Evolutionary conservation across 1,284 basidiomycete species (phyloP).

Genomic region (Trichosporon sp.): DNA sequence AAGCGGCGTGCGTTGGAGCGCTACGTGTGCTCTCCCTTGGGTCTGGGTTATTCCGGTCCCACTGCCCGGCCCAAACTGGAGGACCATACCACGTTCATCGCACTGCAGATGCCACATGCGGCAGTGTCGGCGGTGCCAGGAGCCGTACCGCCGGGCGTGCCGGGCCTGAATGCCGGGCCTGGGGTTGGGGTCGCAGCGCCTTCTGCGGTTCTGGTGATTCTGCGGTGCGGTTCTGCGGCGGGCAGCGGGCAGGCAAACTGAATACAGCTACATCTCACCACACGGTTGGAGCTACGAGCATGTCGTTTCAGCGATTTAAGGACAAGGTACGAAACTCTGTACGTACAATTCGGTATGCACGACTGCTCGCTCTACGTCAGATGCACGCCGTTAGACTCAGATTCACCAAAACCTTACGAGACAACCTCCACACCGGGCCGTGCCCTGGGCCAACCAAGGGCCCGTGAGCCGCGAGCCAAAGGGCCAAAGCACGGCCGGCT

Average conservation of each 20-base stretch:
- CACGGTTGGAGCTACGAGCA: background rate
- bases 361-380: background rate
- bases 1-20: background rate
- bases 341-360: background rate
- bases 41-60: background rate
- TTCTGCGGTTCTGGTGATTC: background rate
- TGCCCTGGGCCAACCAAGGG: no score
- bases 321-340: background rate
- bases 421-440: background rate
- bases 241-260: background rate
- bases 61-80: background rate
- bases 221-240: no score
- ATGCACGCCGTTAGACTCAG: background rate
- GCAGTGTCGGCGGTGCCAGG: background rate
- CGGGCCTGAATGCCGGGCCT: background rate
- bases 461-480: no score
- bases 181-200: no score
- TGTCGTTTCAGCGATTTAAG: background rate
- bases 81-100: background rate
- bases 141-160: no score
- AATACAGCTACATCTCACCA: background rate
- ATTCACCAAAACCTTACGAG: background rate
- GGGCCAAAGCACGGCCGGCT: no score
- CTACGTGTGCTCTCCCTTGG: background rate
- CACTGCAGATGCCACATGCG: background rate